Base-by-base conservation (phyloP, 148 eudicot species). In the Vaccinium darrowii region DNA sequence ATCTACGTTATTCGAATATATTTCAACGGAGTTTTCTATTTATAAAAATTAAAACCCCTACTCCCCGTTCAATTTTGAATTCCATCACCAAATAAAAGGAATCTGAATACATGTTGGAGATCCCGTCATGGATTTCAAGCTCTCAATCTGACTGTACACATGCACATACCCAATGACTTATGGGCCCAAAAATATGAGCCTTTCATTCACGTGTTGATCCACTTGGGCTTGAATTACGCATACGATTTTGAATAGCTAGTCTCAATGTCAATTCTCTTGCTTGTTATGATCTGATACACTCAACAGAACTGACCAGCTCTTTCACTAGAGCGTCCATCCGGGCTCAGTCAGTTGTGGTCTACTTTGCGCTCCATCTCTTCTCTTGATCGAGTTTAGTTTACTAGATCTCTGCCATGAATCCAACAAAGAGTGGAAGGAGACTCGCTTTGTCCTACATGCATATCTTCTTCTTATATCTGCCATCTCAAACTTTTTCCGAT, bases 71-170 rank as follows among this genome's bases (percentile, higher is more conserved):
- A 63, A 63, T 63, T 63, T 7, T 27, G 30, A 63, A 63, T 63
- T 23, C 71, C 71, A 8, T 23, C 23, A n/a, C 30, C 12, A 23
- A 23, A 65, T 65, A 65, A 63, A 63, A n/a, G 30, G 71, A 63
- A 67, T 67, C 72, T 25, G 30, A 63, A 23, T n/a, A 33, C 72
- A 67, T 67, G 36, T 67, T 67, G 72, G 72, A 11, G 72, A 67
- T 25, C 25, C 71, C 14, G 33, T n/a, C 11, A 11, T 23, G 33
- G 33, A 65, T 65, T n/a, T 65, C 15, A 14, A 65, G 72, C 33
- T 25, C 72, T 65, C 33, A 65, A 67, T 67, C 73, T 67, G 73
- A 67, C 73, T 25, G 36, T 23, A 67, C 73, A 67, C 73, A 67
- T 67, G 73, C 15, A 67, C 73, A 67, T 67, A 67, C 36, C 36